Percentiles rank a stretch among this genome's conserved stretches.
These are phyloP conservation scores for Eucalyptus dawsonii DNA, from an alignment of 345 rosid genomes.

Conservation along the genomic window DNA sequence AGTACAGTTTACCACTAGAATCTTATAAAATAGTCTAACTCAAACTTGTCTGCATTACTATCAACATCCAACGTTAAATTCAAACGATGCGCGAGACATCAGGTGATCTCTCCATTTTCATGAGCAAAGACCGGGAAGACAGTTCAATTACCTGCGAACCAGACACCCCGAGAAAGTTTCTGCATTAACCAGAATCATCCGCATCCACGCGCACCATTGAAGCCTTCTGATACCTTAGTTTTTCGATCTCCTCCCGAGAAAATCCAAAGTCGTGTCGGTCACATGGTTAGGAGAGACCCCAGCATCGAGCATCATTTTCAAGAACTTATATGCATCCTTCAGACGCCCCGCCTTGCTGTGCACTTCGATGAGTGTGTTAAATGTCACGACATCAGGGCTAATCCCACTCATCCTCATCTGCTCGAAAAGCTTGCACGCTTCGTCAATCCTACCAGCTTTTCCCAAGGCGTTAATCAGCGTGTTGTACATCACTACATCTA, in stretches of 20 bases:
- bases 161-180: neutral
- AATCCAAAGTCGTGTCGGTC: constrained; percentile 75
- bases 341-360: constrained; percentile 67
- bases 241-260: constrained; percentile 77
- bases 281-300: constrained; percentile 73
- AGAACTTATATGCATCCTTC: constrained; percentile 67
- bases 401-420: constrained; percentile 73
- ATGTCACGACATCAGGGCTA: constrained; percentile 72
- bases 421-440: constrained; percentile 55
- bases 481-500: constrained; percentile 89
- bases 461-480: constrained; percentile 76
- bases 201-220: constrained; percentile 25
- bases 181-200: neutral
- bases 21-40: neutral
- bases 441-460: constrained; percentile 64
- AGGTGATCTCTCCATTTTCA: neutral
- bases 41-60: neutral
- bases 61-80: neutral
- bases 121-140: neutral
- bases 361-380: constrained; percentile 76
- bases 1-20: neutral
- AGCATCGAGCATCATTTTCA: constrained; percentile 65
- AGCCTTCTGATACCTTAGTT: constrained; percentile 49
- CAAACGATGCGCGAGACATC: neutral
- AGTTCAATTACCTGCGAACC: neutral